Conservation (phyloP, 257 asterid species). For the Gardenia jasminoides region DNA sequence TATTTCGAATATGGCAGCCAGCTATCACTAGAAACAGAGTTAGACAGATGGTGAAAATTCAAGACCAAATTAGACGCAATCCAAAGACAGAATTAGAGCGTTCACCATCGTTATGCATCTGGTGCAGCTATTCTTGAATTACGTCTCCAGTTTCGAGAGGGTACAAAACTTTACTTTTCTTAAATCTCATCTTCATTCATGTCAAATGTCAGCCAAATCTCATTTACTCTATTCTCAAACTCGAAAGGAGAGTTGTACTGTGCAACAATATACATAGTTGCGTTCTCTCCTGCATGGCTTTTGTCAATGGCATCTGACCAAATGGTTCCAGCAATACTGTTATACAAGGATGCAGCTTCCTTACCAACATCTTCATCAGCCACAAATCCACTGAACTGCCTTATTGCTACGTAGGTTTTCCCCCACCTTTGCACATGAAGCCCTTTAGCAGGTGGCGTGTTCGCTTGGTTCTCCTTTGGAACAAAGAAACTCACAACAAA, state of each 20-base stretch:
- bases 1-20: not conserved
- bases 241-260: slow-evolving; percentile 88
- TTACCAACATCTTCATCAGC: slow-evolving; percentile 47
- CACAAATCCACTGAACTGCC: slow-evolving; percentile 75
- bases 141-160: not conserved
- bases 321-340: slow-evolving; percentile 51
- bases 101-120: slow-evolving; percentile 6
- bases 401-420: slow-evolving; percentile 52
- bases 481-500: slow-evolving; percentile 67
- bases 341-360: slow-evolving; percentile 63
- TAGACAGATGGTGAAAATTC: not conserved
- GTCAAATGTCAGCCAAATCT: slow-evolving; percentile 69
- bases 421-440: slow-evolving; percentile 72
- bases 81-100: not conserved
- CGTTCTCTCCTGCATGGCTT: slow-evolving; percentile 37
- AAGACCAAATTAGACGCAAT: not conserved
- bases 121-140: slow-evolving; percentile 1
- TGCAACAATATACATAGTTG: slow-evolving; percentile 57
- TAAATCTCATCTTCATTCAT: slow-evolving; percentile 21
- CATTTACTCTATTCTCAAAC: slow-evolving; percentile 63
- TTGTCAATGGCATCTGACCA: slow-evolving; percentile 59
- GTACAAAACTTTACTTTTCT: not conserved
- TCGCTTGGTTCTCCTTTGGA: slow-evolving; percentile 64
- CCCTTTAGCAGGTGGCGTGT: slow-evolving; percentile 63
- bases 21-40: not conserved